Evolutionary conservation across 148 eudicot genomes (phyloP).

Genomic region (Diospyros kaki): DNA sequence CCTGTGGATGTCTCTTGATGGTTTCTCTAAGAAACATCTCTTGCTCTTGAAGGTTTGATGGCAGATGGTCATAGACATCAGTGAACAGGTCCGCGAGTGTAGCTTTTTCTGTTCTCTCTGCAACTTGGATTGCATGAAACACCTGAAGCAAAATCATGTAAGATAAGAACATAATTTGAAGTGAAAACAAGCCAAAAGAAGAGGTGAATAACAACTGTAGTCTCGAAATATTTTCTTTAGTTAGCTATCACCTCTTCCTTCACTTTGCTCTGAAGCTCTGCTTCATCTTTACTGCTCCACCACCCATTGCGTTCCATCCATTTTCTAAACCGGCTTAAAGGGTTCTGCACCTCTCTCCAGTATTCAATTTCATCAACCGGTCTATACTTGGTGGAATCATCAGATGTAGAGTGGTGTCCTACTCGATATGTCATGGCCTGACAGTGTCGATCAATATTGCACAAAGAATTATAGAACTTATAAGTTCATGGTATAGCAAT

Average conservation of each 20-base stretch:
- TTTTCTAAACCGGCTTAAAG: conserved; percentile 48
- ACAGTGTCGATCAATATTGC: neutral
- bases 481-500: no score
- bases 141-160: conserved; percentile 34
- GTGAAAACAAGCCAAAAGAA: no score
- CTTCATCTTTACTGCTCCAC: conserved; percentile 69
- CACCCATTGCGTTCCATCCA: conserved; percentile 70
- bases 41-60: conserved; percentile 58
- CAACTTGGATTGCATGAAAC: conserved; percentile 58
- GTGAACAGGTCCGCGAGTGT: conserved; percentile 50
- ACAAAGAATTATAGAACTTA: neutral
- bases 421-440: conserved; percentile 90
- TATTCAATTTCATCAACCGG: conserved; percentile 55
- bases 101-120: conserved; percentile 66
- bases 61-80: conserved; percentile 62
- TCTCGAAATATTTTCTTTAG: no score
- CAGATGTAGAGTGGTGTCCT: conserved; percentile 87
- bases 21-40: conserved; percentile 48
- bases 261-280: conserved; percentile 32
- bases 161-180: no score
- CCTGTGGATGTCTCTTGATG: conserved; percentile 49
- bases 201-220: no score
- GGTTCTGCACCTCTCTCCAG: conserved; percentile 53
- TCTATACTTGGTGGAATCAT: conserved; percentile 81
- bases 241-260: conserved; percentile 44